phyloP scores from a whole-genome alignment of 805 yeast genomes.

The Candida silvicultrix region DNA sequence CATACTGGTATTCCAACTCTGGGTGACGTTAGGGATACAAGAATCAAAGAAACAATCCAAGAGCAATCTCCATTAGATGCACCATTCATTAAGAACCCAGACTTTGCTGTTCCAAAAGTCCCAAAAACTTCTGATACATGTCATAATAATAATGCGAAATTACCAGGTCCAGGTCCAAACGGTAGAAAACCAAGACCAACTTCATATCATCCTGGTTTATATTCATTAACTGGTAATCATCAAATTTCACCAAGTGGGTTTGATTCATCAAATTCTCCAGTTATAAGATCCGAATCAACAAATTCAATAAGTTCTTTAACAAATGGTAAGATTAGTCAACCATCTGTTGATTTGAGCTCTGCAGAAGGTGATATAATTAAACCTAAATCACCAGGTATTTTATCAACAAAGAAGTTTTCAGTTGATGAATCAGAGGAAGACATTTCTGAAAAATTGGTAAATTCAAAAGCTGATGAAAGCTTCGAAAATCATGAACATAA shows the following conservation, averaged over 20 bases:
- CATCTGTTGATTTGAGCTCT: constrained; percentile 27
- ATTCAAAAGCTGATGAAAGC: constrained; percentile 7
- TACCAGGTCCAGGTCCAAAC: constrained; percentile 36
- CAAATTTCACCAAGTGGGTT: constrained; percentile 11
- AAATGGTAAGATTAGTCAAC: constrained; percentile 25
- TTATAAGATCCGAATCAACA: constrained; percentile 33
- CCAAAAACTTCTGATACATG: constrained; percentile 14
- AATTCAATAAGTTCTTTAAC: constrained; percentile 32
- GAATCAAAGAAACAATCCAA: constrained; percentile 11
- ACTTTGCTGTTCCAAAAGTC: constrained; percentile 18
- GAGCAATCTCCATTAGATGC: constrained; percentile 19
- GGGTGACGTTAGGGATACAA: constrained; percentile 4
- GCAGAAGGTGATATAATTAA: constrained; percentile 32
- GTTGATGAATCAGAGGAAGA: constrained; percentile 13
- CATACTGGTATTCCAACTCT: constrained; percentile 22
- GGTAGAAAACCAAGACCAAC: constrained; percentile 74
- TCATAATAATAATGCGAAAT: constrained; percentile 16
- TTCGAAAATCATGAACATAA: constrained; percentile 10
- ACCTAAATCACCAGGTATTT: constrained; percentile 21
- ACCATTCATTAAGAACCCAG: neutral
- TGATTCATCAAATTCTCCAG: constrained; percentile 9
- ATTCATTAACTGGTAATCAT: constrained; percentile 15
- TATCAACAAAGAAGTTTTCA: constrained; percentile 2
- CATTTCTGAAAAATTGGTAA: constrained; percentile 5
- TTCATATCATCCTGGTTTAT: constrained; percentile 68